Evolutionary conservation across 306 rosid species (phyloP).

Genomic region (Fragaria ananassa): DNA sequence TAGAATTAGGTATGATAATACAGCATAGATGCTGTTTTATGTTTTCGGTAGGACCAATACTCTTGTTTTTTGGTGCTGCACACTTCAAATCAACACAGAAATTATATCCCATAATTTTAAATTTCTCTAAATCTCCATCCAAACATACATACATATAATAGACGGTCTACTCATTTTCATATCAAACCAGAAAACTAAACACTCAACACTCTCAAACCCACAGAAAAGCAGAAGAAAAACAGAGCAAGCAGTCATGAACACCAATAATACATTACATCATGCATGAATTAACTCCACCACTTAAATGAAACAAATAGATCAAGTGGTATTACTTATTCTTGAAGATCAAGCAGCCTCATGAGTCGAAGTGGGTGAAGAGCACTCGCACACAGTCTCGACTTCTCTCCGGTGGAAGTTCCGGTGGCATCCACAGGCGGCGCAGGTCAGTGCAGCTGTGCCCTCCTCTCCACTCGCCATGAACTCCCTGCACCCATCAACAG

Average conservation of each 20-base stretch:
- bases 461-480: constrained; percentile 78
- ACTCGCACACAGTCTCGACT: constrained; percentile 50
- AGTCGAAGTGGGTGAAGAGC: constrained; percentile 47
- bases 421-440: constrained; percentile 96
- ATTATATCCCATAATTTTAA: neutral
- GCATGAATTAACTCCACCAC: neutral
- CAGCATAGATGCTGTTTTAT: constrained; percentile 1
- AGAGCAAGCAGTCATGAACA: neutral
- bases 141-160: constrained; percentile 7
- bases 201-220: constrained; percentile 10
- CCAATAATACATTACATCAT: constrained; percentile 4
- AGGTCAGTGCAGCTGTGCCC: constrained; percentile 60
- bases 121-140: neutral
- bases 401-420: constrained; percentile 75
- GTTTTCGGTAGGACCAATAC: constrained; percentile 8
- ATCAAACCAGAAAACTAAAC: constrained; percentile 1
- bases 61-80: constrained; percentile 8
- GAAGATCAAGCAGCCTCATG: constrained; percentile 23
- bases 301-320: neutral
- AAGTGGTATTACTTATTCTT: constrained; percentile 4
- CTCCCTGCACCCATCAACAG: constrained; percentile 91
- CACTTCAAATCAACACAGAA: neutral
- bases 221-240: neutral
- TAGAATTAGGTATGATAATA: constrained; percentile 6
- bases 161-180: neutral